Base-by-base conservation (phyloP, 805 yeast species). In the Tanozyma kutaoensis region DNA sequence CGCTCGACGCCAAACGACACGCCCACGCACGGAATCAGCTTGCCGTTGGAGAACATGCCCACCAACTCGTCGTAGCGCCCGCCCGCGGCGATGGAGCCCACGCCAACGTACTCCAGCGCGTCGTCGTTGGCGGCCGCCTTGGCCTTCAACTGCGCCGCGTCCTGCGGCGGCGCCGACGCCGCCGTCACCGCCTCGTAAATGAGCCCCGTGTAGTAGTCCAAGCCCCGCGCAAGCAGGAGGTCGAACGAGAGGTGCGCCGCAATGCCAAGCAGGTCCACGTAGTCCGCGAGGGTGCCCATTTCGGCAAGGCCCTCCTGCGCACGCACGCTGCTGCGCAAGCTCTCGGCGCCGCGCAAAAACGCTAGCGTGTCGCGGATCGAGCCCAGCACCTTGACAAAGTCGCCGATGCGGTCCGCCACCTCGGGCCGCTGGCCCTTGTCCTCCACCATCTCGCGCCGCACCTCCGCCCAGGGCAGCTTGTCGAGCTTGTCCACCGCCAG, bases 1-100 rank as follows among this genome's bases (percentile, higher is more conserved):
- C 98, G 74, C 59, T 91, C 98, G 29, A 91, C 88, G 46, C 98
- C 98, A 45, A 91, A 91, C 2, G 98, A 91, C 29, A 88, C 63
- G 52, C 98, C 98, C 30, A 91, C 93, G 62, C 98, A 91, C 15
- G 98, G 98, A 46, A 91, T 85, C 14, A 86, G 77, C 55, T 81
- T 82, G 40, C 91, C 85, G 39, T 75, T 76, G 23, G 93, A 75
- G 51, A 91, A 91, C 98, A 91, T 91, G 40, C 95, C 95, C 21
- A 91, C 97, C 34, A 91, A 69, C 44, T 79, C 78, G 54, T 91
- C 98, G 55, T 91, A 91, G 55, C 98, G 81, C 38, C 98, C 98
- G 58, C 98, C 98, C 26, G 95, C 98, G 27, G 95, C 95, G 45
- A 91, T 85, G 5, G 98, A 91, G 20, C 98, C 98, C 23, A 88